Base-by-base conservation (phyloP, 2,329 filamentous ascomycete species). In the Chaetomium sp. region DNA sequence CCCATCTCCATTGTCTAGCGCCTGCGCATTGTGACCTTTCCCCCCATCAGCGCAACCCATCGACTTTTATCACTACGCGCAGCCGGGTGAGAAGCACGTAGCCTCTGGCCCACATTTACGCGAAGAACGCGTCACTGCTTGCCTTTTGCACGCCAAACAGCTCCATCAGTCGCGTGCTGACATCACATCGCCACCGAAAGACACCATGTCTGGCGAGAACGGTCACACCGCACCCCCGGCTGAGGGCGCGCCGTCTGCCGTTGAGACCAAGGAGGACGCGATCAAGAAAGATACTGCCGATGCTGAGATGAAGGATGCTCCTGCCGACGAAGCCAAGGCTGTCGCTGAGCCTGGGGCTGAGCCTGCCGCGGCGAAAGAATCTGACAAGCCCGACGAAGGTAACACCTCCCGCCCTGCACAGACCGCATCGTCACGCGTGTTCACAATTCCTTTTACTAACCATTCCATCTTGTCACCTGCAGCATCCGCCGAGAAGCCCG, bases 161-260 rank as follows among this genome's bases (percentile, higher is more conserved):
- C 13, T 38, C 51, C 38, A 33, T 29, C 64, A 67, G 68, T 68
- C 69, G 65, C 64, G 64, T 67, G 67, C 68, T 68, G 69, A 57
- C 33, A 25, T 25, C 54, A 71, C 72, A 69, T 69, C 67, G 69
- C 68, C 68, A 68, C 68, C 38, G 67, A 64, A 62, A 56, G 59
- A 68, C 51, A 68, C 64, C 66, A 71, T 71, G 73, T 71, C 73
- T 65, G 70, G 71, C 68, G 72, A 74, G 66, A 68, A 64, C 54
- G 62, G 25, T 35, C 67, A 60, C 27, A 59, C 63, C 56, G 63
- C 68, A 42, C 61, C 68, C 25, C 58, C 66, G 35, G 67, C 67
- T 51, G 67, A 69, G 42, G 65, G 63, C 57, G 68, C 67, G 57
- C 60, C 69, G 60, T 63, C 67, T 13, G 59, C 59, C n/a, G 57